These are phyloP conservation scores for Petunia axillaris DNA, from an alignment of 257 asterid genomes.

Conservation along the genomic window DNA sequence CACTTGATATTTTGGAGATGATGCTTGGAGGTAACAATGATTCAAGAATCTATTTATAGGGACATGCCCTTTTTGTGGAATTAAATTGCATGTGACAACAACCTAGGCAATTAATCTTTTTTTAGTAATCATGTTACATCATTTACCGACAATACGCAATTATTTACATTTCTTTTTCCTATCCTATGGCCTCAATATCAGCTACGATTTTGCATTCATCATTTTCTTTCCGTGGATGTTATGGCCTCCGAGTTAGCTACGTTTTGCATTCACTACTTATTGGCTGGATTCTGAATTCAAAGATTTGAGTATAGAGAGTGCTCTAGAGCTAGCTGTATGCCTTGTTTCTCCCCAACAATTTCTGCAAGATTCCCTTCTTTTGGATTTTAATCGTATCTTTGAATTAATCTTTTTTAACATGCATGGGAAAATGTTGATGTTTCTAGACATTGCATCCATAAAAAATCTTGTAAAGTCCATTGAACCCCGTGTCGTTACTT, in stretches of 20 bases:
- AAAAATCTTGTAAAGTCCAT: constrained; percentile 7
- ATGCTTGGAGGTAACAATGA: constrained; percentile 24
- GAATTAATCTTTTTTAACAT: constrained; percentile 6
- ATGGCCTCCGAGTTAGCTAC: constrained; percentile 39
- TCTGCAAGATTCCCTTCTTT: constrained; percentile 26
- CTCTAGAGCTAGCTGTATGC: constrained; percentile 16
- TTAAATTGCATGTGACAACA: constrained; percentile 48
- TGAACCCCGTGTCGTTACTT: neutral
- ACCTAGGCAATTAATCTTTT: constrained; percentile 39
- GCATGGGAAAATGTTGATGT: constrained; percentile 17
- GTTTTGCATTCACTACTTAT: constrained; percentile 12
- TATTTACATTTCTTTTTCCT: constrained; percentile 17
- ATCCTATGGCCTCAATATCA: constrained; percentile 33
- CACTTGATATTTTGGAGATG: neutral
- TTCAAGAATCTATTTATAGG: constrained; percentile 40
- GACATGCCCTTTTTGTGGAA: constrained; percentile 26
- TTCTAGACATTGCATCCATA: constrained; percentile 25
- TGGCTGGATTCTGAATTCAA: constrained; percentile 25
- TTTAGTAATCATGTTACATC: constrained; percentile 39
- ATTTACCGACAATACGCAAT: constrained; percentile 46
- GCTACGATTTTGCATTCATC: constrained; percentile 28
- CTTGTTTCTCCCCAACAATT: constrained; percentile 28
- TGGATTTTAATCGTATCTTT: neutral
- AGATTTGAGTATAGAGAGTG: neutral
- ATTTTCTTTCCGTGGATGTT: neutral